These are phyloP conservation scores for Zasmidium cellare DNA, from an alignment of 2,329 filamentous ascomycete species.

Conservation along the genomic window DNA sequence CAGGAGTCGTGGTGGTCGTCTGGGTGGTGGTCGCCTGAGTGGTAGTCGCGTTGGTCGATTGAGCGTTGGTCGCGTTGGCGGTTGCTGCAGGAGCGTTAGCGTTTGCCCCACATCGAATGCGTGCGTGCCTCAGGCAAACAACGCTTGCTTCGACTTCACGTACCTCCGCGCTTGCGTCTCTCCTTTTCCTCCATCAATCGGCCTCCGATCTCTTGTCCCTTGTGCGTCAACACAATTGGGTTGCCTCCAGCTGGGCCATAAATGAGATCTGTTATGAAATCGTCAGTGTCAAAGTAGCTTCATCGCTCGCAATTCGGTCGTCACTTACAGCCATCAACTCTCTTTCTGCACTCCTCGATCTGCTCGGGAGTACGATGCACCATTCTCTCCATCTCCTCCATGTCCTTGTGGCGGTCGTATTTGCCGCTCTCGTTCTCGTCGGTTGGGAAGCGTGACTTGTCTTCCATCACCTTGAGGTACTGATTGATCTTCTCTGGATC, in stretches of 20 bases:
- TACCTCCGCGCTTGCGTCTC: not conserved
- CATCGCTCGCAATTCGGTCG: not conserved
- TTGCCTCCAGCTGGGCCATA: slow-evolving; percentile 4
- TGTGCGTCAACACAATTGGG: slow-evolving; percentile 6
- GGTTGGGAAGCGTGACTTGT: not conserved
- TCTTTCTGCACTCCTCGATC: not conserved
- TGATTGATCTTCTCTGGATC: slow-evolving; percentile 8
- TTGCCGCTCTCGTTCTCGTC: not conserved
- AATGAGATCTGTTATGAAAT: not conserved
- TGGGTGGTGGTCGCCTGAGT: slow-evolving; percentile 38
- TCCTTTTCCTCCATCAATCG: slow-evolving; percentile 3
- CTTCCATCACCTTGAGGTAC: slow-evolving; percentile 9
- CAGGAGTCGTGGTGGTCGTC: slow-evolving; percentile 61
- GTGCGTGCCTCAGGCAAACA: not conserved
- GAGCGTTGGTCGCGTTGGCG: no score
- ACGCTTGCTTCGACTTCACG: no score
- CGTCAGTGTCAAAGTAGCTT: no score
- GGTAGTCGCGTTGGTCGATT: no score
- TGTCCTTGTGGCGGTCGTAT: slow-evolving; percentile 4
- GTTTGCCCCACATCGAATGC: not conserved
- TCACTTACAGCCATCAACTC: no score
- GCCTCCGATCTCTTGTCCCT: slow-evolving; percentile 12
- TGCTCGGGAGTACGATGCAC: not conserved
- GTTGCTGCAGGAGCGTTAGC: not conserved
- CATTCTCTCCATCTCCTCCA: not conserved